These are phyloP conservation scores for Heliophila coronopifolia DNA, from an alignment of 441 rosid species.

Conservation along the genomic window DNA sequence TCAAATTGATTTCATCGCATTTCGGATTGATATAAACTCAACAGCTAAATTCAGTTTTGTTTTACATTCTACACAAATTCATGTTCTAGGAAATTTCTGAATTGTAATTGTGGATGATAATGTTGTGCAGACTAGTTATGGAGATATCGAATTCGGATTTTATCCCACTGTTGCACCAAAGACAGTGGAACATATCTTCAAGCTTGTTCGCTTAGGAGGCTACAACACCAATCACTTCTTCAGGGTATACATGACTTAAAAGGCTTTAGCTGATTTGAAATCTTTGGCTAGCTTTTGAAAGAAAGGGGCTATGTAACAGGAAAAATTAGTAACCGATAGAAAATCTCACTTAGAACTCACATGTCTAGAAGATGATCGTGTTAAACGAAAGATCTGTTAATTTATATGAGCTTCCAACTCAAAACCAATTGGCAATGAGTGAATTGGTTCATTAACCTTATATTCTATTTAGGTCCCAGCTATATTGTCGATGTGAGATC, in stretches of 20 bases:
- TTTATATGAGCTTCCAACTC: too few species aligned
- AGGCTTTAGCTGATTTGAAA: slow-evolving; percentile 7
- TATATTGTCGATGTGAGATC: too few species aligned
- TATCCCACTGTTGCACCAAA: slow-evolving; percentile 70
- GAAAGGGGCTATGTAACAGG: too few species aligned
- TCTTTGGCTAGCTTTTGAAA: neutral
- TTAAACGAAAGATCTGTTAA: too few species aligned
- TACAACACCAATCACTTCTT: slow-evolving; percentile 85
- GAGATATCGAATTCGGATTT: slow-evolving; percentile 90
- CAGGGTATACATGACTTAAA: slow-evolving; percentile 50
- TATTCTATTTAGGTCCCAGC: too few species aligned
- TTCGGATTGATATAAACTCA: too few species aligned
- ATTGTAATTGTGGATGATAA: neutral
- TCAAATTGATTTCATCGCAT: neutral
- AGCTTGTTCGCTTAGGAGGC: slow-evolving; percentile 83
- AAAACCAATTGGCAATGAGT: too few species aligned
- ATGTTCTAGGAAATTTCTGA: neutral
- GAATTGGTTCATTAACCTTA: too few species aligned
- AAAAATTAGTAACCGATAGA: too few species aligned
- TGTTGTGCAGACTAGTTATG: slow-evolving; percentile 59
- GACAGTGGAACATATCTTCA: slow-evolving; percentile 82
- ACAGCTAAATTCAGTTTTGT: neutral
- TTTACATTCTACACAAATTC: neutral
- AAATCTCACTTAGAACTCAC: too few species aligned
- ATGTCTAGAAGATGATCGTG: too few species aligned